Evolutionary conservation across 352 stramenopile genomes (phyloP).

Genomic region (Thalassiosira oceanica): DNA sequence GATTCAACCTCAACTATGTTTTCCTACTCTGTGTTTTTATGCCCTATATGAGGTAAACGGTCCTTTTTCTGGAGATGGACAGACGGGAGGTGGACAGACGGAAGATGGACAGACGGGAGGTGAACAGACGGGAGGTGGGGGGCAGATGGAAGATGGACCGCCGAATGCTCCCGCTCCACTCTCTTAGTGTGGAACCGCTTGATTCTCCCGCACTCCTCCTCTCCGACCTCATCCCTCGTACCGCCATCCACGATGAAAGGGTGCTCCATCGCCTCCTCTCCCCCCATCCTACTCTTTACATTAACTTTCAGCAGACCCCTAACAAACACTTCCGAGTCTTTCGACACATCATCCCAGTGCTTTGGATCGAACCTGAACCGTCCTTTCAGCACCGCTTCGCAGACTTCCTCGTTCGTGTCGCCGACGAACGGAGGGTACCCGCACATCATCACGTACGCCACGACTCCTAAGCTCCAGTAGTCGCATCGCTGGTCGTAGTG

Average conservation of each 20-base stretch:
- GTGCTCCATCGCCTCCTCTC: conserved; percentile 89
- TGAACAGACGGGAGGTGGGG: too few relatives aligned
- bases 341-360: not conserved
- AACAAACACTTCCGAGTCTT: conserved; percentile 63
- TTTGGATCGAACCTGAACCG: not conserved
- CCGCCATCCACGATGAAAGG: conserved; percentile 61
- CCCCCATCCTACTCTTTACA: conserved; percentile 89
- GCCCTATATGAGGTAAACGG: too few relatives aligned
- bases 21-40: too few relatives aligned
- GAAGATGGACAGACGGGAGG: too few relatives aligned
- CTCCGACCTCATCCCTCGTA: too few relatives aligned
- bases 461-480: conserved; percentile 83
- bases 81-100: too few relatives aligned
- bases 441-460: conserved; percentile 92
- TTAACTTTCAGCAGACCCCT: conserved; percentile 83
- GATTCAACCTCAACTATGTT: too few relatives aligned
- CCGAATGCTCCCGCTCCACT: too few relatives aligned
- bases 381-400: conserved; percentile 1
- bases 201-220: too few relatives aligned
- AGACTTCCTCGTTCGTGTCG: not conserved
- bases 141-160: too few relatives aligned
- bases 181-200: too few relatives aligned
- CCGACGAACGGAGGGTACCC: conserved; percentile 84
- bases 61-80: too few relatives aligned
- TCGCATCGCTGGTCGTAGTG: conserved; percentile 1